phyloP scores from a whole-genome alignment of 2,329 filamentous ascomycete species.

The Arthrobotrys entomopaga region DNA sequence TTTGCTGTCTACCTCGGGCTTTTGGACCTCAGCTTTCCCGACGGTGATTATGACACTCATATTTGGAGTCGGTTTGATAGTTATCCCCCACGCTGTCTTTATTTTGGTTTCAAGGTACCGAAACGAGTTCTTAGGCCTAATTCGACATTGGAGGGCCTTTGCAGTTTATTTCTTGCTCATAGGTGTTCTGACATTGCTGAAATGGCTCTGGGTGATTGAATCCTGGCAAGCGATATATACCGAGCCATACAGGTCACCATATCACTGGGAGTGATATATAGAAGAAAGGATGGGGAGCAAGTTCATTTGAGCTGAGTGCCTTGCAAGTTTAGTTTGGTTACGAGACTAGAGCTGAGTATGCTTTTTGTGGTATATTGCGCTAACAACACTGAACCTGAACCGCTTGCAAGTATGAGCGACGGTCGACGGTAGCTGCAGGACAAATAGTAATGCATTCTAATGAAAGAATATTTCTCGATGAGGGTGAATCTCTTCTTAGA shows the following conservation, averaged over 20 bases:
- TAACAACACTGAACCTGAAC: no score
- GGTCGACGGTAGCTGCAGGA: no score
- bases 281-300: neutral
- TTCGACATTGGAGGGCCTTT: conserved; percentile 6
- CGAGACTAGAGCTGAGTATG: no score
- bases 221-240: conserved; percentile 22
- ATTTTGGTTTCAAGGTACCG: conserved; percentile 3
- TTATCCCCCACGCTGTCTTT: conserved; percentile 1
- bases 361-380: no score
- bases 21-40: conserved; percentile 39
- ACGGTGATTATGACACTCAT: neutral
- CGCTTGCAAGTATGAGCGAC: no score
- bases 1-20: conserved; percentile 19
- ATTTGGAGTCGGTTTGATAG: conserved; percentile 4
- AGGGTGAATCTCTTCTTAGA: no score
- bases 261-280: neutral
- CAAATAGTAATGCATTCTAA: no score
- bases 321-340: no score
- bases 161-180: conserved; percentile 12
- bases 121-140: neutral
- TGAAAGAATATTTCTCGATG: no score
- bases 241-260: conserved; percentile 1
- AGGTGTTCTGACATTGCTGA: conserved; percentile 7
- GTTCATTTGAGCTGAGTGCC: no score
- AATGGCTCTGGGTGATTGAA: conserved; percentile 35